phyloP scores from a whole-genome alignment of 1,284 basidiomycete genomes.

The Ganoderma lucidum region DNA sequence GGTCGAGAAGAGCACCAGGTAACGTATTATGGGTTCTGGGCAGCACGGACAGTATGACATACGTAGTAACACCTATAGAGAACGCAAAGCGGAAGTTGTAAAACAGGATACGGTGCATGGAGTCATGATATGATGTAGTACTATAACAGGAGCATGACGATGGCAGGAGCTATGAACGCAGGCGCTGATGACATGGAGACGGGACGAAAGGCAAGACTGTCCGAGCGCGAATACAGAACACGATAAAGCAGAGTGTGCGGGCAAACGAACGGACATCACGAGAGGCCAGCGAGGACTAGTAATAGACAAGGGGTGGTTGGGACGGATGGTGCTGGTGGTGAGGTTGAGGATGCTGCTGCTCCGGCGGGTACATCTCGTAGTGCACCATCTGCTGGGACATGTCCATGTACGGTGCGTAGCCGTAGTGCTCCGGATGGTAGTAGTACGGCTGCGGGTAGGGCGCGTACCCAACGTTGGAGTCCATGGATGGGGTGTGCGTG shows the following conservation, averaged over 20 bases:
- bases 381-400: constrained; percentile 63
- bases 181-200: neutral
- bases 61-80: constrained; percentile 21
- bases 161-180: neutral
- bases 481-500: constrained; percentile 38
- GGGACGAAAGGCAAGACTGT: constrained; percentile 14
- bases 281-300: constrained; percentile 48
- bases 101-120: neutral
- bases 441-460: constrained; percentile 67
- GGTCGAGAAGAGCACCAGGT: constrained; percentile 26
- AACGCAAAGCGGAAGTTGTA: constrained; percentile 11
- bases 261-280: constrained; percentile 25
- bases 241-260: constrained; percentile 38
- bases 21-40: constrained; percentile 23
- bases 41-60: constrained; percentile 25
- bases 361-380: constrained; percentile 71
- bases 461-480: constrained; percentile 55
- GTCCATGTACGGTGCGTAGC: constrained; percentile 70
- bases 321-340: constrained; percentile 39
- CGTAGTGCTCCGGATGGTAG: constrained; percentile 68
- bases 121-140: constrained; percentile 10
- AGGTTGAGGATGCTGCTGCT: constrained; percentile 48
- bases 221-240: constrained; percentile 34
- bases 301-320: constrained; percentile 63
- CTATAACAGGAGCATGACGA: constrained; percentile 4